Evolutionary conservation across 129 eudicot species (phyloP).

Genomic region (Flaveria ramosissima): DNA sequence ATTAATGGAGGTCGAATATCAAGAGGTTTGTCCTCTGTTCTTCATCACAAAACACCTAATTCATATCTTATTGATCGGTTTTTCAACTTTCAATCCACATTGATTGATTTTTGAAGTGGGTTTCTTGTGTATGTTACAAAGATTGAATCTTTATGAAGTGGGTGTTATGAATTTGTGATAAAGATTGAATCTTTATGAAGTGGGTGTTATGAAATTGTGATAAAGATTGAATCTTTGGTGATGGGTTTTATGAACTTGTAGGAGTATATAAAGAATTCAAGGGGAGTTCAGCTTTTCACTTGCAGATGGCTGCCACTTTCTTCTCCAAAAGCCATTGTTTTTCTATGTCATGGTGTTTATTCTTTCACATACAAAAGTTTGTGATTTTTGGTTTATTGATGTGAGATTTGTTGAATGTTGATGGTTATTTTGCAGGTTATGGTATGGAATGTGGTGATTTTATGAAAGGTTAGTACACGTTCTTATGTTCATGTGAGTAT

Average conservation of each 20-base stretch:
- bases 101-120: not conserved
- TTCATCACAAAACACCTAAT: not conserved
- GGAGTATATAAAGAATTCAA: conserved; percentile 75
- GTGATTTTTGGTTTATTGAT: not conserved
- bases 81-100: conserved; percentile 9
- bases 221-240: not conserved
- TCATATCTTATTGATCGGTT: not conserved
- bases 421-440: conserved; percentile 63
- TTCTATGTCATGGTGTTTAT: conserved; percentile 87
- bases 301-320: conserved; percentile 94
- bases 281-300: conserved; percentile 82
- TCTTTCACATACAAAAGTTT: conserved; percentile 10
- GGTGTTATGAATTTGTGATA: conserved; percentile 1
- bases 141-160: conserved; percentile 15
- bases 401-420: conserved; percentile 9
- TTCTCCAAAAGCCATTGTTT: conserved; percentile 92
- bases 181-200: conserved; percentile 17
- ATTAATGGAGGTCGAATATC: conserved; percentile 68
- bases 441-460: conserved; percentile 98
- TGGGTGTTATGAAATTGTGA: not conserved
- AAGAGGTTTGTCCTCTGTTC: conserved; percentile 51
- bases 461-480: conserved; percentile 66
- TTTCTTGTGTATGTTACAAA: not conserved
- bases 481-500: not conserved
- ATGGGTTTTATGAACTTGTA: conserved; percentile 28